Evolutionary conservation across 441 rosid genomes (phyloP), one percentile per base, ranked within the genome.

Genomic region (Brassica hybrid): DNA sequence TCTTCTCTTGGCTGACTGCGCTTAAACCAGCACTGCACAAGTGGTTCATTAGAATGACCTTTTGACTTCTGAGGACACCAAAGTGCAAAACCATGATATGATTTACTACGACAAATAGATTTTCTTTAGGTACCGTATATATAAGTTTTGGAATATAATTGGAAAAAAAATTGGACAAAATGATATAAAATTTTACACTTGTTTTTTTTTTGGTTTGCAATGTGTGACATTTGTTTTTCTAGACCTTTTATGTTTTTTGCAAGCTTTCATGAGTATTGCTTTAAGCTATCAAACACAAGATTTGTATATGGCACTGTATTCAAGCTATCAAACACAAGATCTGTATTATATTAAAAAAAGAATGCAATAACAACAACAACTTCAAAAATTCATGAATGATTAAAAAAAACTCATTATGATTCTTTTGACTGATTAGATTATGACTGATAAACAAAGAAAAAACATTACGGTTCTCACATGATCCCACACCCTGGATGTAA

Each of bases 1-100:
- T 78, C 78, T 92, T 79, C 59, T 90, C 84, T 91, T 94, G 38
- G 83, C 91, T 3, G 97, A 89, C 81, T 80, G 84, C 74, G 68
- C 83, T 54, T 85, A 76, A 25, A 67, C 23, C 12, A 12, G 21
- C 30, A 54, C 59, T 41, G 6, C 17, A 27, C 66, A 38, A 1
- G 19, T 18, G 10, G 17, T 48, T 30, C 62, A 10, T 18, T 7
- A 54, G 48, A 64, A 56, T 23, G 17, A 1, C 36, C 48, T 54
- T 36, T 52, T 32, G 30, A 25, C 30, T 25, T 27, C 32, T 27
- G 6, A 27, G 6, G 32, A 27, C 6, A 27, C 32, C 32, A 27
- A 27, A 27, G 32, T 27, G 32, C 32, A 27, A 27, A 27, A 27
- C 32, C 32, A 27, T 27, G 6, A 27, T 27, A 27, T 27, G 32